Evolutionary conservation across 495 filamentous ascomycete species (phyloP).

Genomic region (Neurospora sp.): DNA sequence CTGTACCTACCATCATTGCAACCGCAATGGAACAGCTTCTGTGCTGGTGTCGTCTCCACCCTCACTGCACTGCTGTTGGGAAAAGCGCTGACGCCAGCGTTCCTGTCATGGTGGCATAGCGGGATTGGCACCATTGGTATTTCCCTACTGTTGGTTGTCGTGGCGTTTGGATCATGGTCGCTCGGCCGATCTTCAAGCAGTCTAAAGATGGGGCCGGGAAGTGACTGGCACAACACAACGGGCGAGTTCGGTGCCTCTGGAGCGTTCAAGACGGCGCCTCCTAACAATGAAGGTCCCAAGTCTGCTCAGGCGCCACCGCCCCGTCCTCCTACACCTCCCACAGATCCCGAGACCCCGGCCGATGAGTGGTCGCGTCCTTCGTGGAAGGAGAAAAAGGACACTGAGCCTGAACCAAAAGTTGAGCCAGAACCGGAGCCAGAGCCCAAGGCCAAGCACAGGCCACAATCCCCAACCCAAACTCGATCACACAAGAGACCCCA

Average conservation of each 20-base stretch:
- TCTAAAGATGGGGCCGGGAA: neutral
- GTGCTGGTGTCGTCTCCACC: conserved; percentile 69
- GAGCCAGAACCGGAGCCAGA: conserved; percentile 8
- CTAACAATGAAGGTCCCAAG: conserved; percentile 19
- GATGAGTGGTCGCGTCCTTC: conserved; percentile 24
- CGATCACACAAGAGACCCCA: neutral
- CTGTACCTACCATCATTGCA: conserved; percentile 85
- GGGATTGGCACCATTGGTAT: conserved; percentile 52
- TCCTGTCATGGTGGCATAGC: conserved; percentile 57
- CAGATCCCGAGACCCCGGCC: conserved; percentile 18
- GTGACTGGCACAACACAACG: conserved; percentile 1
- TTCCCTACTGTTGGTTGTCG: conserved; percentile 48
- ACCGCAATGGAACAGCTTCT: conserved; percentile 81
- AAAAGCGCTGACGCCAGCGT: conserved; percentile 55
- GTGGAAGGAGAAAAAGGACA: conserved; percentile 25
- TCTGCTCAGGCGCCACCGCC: conserved; percentile 29
- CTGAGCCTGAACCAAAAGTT: conserved; percentile 13
- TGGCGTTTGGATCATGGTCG: conserved; percentile 70
- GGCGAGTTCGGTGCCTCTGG: conserved; percentile 13
- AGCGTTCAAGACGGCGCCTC: conserved; percentile 20
- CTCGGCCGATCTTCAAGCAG: conserved; percentile 39
- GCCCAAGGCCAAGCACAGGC: conserved; percentile 6
- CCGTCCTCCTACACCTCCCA: conserved; percentile 26
- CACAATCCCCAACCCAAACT: neutral
- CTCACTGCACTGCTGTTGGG: conserved; percentile 56